Conservation (phyloP, 2,329 filamentous ascomycete species). For the Aciculosporium take region DNA sequence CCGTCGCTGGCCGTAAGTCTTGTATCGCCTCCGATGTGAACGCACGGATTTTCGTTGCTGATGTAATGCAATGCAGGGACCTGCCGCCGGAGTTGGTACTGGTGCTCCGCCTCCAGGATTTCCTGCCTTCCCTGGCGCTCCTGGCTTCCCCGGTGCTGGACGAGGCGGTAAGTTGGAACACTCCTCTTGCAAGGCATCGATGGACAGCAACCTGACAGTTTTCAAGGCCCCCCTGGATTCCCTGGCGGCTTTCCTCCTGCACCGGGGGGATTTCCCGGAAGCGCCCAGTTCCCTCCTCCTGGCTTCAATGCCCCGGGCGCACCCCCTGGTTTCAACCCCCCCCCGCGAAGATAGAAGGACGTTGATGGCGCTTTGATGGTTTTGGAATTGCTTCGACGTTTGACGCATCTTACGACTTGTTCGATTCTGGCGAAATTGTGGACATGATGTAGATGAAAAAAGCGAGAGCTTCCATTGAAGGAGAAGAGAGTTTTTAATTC, state of each 20-base stretch:
- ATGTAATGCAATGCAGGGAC: constrained; percentile 35
- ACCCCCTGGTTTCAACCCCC: constrained; percentile 59
- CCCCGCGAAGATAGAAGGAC: constrained; percentile 41
- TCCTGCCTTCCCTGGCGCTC: constrained; percentile 37
- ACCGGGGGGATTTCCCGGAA: constrained; percentile 27
- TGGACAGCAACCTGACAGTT: constrained; percentile 17
- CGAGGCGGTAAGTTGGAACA: constrained; percentile 36
- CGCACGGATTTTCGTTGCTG: constrained; percentile 11
- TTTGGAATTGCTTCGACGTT: constrained; percentile 11
- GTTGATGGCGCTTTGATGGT: constrained; percentile 14
- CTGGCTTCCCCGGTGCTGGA: constrained; percentile 30
- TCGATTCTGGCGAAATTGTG: constrained; percentile 5
- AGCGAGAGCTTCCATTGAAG: not conserved
- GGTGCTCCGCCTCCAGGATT: constrained; percentile 49
- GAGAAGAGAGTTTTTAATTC: not conserved
- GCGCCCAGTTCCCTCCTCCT: constrained; percentile 7
- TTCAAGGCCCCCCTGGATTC: constrained; percentile 33
- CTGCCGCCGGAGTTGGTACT: constrained; percentile 75
- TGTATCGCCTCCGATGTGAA: not conserved
- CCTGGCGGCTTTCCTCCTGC: constrained; percentile 33
- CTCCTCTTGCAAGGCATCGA: constrained; percentile 2
- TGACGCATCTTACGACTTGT: constrained; percentile 13
- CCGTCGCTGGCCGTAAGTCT: constrained; percentile 55
- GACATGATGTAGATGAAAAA: constrained; percentile 2
- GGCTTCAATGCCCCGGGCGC: constrained; percentile 18